phyloP scores from a whole-genome alignment of 2,329 filamentous ascomycete species.

The Xylaria hypoxylon region DNA sequence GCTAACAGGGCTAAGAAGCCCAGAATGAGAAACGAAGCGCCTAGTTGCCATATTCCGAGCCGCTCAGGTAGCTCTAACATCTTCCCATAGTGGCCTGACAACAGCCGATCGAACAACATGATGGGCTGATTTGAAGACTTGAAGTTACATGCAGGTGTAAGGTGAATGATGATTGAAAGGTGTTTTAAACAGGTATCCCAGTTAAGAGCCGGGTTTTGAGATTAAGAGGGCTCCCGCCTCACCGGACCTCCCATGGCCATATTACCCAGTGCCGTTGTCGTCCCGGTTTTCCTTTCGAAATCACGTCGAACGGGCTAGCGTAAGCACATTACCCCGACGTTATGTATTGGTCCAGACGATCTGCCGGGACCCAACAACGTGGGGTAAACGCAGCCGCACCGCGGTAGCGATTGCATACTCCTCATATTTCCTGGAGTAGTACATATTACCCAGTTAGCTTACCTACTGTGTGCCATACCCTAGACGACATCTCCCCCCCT shows the following conservation, averaged over 20 bases:
- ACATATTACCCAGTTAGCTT: constrained; percentile 3
- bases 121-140: constrained; percentile 6
- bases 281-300: neutral
- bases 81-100: constrained; percentile 28
- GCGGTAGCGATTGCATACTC: constrained; percentile 3
- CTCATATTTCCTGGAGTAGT: constrained; percentile 11
- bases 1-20: constrained; percentile 47
- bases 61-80: constrained; percentile 15
- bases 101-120: constrained; percentile 45
- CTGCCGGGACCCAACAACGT: constrained; percentile 39
- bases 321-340: constrained; percentile 35
- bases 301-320: neutral
- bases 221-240: neutral
- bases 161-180: neutral
- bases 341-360: constrained; percentile 39
- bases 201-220: constrained; percentile 1
- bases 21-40: constrained; percentile 40
- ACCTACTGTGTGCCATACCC: constrained; percentile 6
- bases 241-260: neutral
- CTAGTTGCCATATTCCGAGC: constrained; percentile 40
- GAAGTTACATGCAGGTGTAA: constrained; percentile 1
- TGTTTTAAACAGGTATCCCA: constrained; percentile 7
- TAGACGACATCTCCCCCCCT: neutral
- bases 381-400: constrained; percentile 37
- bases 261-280: constrained; percentile 11